phyloP scores from a whole-genome alignment of 2,329 filamentous ascomycete genomes.

The Botrytis paeoniae region DNA sequence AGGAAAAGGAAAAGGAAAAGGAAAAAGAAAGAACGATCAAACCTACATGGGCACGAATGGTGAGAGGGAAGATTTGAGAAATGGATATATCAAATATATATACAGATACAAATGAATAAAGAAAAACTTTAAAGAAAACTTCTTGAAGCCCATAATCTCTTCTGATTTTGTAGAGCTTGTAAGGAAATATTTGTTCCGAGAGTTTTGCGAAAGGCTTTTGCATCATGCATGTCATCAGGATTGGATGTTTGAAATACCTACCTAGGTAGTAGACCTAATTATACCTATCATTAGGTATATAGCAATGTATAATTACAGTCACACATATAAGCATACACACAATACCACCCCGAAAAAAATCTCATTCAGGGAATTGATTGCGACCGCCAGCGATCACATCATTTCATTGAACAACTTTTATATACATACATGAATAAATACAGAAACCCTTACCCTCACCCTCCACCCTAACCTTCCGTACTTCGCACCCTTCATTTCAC shows the following conservation, averaged over 20 bases:
- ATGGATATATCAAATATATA: neutral
- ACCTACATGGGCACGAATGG: slow-evolving; percentile 22
- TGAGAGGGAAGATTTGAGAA: neutral
- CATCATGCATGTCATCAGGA: too few relatives aligned
- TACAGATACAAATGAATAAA: neutral
- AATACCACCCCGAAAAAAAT: neutral
- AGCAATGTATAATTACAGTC: neutral
- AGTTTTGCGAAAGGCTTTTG: rapidly evolving
- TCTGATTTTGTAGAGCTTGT: too few relatives aligned
- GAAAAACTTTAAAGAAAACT: neutral
- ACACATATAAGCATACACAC: neutral
- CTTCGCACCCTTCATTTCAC: neutral
- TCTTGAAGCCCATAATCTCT: too few relatives aligned
- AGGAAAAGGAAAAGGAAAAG: neutral
- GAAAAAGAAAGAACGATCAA: slow-evolving; percentile 14
- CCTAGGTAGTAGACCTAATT: neutral
- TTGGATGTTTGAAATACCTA: too few relatives aligned
- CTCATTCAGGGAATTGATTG: neutral
- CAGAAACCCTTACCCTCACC: neutral
- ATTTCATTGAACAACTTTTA: slow-evolving; percentile 1
- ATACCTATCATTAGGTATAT: neutral
- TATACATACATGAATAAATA: slow-evolving; percentile 3
- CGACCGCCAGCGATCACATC: neutral
- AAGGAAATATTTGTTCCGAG: rapidly evolving
- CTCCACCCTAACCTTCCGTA: too few relatives aligned